A percentile compares a stretch with the other conserved stretches of the same genome.
These are phyloP conservation scores for Babesia bigemina DNA, from an alignment of 169 alveolate species.

Conservation along the genomic window DNA sequence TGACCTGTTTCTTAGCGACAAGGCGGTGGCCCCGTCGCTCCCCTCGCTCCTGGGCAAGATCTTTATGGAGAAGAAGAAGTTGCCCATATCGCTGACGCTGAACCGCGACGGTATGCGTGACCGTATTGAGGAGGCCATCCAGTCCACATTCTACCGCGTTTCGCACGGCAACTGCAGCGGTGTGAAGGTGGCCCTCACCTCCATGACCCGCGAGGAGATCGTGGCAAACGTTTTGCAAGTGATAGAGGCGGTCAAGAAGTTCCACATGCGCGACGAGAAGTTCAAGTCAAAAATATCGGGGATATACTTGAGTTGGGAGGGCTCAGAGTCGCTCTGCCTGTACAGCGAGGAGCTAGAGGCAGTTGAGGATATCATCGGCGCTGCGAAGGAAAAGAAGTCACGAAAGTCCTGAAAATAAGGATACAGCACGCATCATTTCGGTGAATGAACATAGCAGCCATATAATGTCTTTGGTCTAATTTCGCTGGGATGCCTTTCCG, in stretches of 20 bases:
- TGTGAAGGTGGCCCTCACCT: slow-evolving; percentile 55
- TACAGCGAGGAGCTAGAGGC: slow-evolving; percentile 58
- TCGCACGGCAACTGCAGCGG: slow-evolving; percentile 49
- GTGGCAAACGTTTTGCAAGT: slow-evolving; percentile 26
- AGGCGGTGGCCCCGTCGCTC: slow-evolving; percentile 58
- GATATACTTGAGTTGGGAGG: slow-evolving; percentile 58
- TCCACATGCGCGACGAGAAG: slow-evolving; percentile 38
- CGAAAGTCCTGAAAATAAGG: background rate
- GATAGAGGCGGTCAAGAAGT: slow-evolving; percentile 40
- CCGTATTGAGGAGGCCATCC: slow-evolving; percentile 14
- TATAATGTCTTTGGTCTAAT: background rate
- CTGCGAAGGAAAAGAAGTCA: slow-evolving; percentile 9
- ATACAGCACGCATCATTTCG: background rate
- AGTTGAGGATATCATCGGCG: slow-evolving; percentile 33
- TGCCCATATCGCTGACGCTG: slow-evolving; percentile 45
- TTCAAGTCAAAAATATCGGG: slow-evolving; percentile 45
- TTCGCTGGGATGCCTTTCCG: background rate
- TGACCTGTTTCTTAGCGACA: slow-evolving; percentile 66
- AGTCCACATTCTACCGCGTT: slow-evolving; percentile 51
- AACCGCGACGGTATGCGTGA: slow-evolving; percentile 17
- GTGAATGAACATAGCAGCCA: background rate
- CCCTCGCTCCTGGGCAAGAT: slow-evolving; percentile 64
- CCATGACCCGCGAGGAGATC: slow-evolving; percentile 39
- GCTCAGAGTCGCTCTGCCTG: slow-evolving; percentile 47
- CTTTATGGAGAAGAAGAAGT: slow-evolving; percentile 64